A percentile compares a stretch with the other conserved stretches of the same genome.
Evolutionary conservation across 2,329 filamentous ascomycete species (phyloP).

Genomic region (Trichophyton equinum): DNA sequence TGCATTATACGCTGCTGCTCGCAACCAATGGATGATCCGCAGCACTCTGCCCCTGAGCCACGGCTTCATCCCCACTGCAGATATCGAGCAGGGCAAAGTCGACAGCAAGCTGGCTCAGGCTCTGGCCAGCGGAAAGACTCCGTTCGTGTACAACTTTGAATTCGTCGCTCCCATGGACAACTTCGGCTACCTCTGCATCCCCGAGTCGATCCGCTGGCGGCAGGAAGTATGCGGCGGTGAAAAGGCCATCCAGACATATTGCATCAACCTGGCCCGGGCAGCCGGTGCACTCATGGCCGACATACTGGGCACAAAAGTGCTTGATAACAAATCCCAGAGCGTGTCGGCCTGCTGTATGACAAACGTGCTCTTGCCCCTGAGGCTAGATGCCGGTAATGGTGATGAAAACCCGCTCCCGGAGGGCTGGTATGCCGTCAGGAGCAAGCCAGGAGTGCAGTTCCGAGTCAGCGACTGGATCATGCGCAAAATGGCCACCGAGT

Average conservation of each 20-base stretch:
- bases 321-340: conserved; percentile 34
- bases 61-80: conserved; percentile 48
- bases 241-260: conserved; percentile 52
- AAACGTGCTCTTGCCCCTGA: conserved; percentile 62
- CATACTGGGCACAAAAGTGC: conserved; percentile 54
- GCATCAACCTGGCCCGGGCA: conserved; percentile 47
- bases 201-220: conserved; percentile 60
- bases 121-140: not conserved
- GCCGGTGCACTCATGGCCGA: conserved; percentile 50
- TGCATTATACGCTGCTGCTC: conserved; percentile 61
- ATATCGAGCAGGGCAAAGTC: conserved; percentile 11
- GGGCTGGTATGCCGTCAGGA: conserved; percentile 54
- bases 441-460: conserved; percentile 62
- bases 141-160: conserved; percentile 51
- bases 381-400: conserved; percentile 14
- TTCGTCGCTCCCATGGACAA: conserved; percentile 66
- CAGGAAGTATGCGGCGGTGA: conserved; percentile 60
- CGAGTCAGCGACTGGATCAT: conserved; percentile 46
- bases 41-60: conserved; percentile 69
- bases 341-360: conserved; percentile 47
- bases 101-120: not conserved
- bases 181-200: conserved; percentile 59
- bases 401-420: conserved; percentile 12
- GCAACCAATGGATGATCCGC: conserved; percentile 64
- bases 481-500: conserved; percentile 41